Base-by-base conservation (phyloP, 768 basidiomycete species). In the Lentinula guzmanii region DNA sequence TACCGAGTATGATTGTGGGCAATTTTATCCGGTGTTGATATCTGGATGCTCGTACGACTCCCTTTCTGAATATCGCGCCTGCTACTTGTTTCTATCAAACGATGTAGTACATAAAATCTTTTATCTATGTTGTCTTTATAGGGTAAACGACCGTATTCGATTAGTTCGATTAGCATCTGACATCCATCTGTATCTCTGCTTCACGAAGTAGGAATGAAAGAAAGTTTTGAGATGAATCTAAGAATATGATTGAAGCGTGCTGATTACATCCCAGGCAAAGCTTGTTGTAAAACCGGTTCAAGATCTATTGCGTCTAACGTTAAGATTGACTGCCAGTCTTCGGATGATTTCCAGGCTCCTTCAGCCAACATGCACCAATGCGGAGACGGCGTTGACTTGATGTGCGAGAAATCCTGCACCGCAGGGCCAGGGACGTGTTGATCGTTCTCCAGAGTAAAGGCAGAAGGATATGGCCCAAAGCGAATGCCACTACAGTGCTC, bases 1-100 rank as follows among this genome's bases (percentile, higher is more conserved):
- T 93, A 64, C 92, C 91, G 35, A 92, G 86, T 54, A 89, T 93
- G 86, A 93, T 94, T 66, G 91, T 93, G 18, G 93, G 93, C 15
- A 93, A 93, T 70, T 93, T 93, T 65, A 91, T 93, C 68, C 84
- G 82, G 69, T 90, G 85, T 65, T 86, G 64, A 75, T 42, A n/a
- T 18, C n/a, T 42, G 13, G 31, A 13, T 52, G n/a, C 51, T 13
- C 28, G 28, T 28, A 28, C 28, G 28, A 28, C 28, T 28, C 28
- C 28, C 45, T 16, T n/a, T n/a, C 45, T 46, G 15, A 21, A 13
- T 21, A 11, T 46, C 45, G 45, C 8, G n/a, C 45, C 15, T 13
- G 2, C 7, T n/a, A 6, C 7, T 13, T 15, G n/a, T 46, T 46
- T 46, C 28, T 28, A 28, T 28, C 28, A 28, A 28, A 28, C 28